phyloP scores from a whole-genome alignment of 805 yeast genomes.

The Sugiyamaella valdiviana region DNA sequence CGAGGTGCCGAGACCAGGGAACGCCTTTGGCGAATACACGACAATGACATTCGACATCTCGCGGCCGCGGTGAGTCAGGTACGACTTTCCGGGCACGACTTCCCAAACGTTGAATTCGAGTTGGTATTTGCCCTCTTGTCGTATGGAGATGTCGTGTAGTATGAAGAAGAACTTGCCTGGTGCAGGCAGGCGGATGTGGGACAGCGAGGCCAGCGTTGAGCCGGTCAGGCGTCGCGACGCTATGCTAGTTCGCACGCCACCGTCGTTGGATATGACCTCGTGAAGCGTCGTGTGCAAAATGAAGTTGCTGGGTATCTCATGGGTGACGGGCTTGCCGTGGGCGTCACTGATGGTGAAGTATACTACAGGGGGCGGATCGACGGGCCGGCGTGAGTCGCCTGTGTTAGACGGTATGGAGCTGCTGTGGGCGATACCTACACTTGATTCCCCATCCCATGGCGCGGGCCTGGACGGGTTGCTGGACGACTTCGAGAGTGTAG shows the following conservation, averaged over 20 bases:
- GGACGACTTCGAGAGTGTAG: slow-evolving; percentile 22
- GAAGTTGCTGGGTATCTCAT: slow-evolving; percentile 22
- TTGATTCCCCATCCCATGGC: slow-evolving; percentile 33
- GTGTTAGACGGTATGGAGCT: slow-evolving; percentile 1
- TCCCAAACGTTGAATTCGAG: slow-evolving; percentile 29
- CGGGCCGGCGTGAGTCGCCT: slow-evolving; percentile 32
- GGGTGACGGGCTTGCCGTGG: slow-evolving; percentile 29
- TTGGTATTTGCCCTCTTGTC: slow-evolving; percentile 31
- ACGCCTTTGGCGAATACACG: slow-evolving; percentile 31
- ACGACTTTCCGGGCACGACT: slow-evolving; percentile 17
- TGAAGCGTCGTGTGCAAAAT: slow-evolving; percentile 21
- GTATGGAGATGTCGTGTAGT: slow-evolving; percentile 30
- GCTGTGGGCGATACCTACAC: slow-evolving; percentile 19
- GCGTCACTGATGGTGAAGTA: slow-evolving; percentile 18
- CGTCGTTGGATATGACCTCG: slow-evolving; percentile 7
- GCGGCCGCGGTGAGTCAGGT: slow-evolving; percentile 18
- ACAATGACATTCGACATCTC: slow-evolving; percentile 22
- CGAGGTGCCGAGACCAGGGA: slow-evolving; percentile 32
- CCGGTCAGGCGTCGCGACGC: slow-evolving; percentile 19
- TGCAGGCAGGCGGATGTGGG: slow-evolving; percentile 23
- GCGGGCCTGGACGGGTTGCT: slow-evolving; percentile 31
- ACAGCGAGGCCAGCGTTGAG: slow-evolving; percentile 21
- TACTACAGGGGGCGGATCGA: slow-evolving; percentile 33
- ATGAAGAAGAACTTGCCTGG: slow-evolving; percentile 29
- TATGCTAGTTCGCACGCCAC: slow-evolving; percentile 2